Evolutionary conservation across 192 early-diverging fungal species (phyloP).

Genomic region (Linnemannia hyalina): DNA sequence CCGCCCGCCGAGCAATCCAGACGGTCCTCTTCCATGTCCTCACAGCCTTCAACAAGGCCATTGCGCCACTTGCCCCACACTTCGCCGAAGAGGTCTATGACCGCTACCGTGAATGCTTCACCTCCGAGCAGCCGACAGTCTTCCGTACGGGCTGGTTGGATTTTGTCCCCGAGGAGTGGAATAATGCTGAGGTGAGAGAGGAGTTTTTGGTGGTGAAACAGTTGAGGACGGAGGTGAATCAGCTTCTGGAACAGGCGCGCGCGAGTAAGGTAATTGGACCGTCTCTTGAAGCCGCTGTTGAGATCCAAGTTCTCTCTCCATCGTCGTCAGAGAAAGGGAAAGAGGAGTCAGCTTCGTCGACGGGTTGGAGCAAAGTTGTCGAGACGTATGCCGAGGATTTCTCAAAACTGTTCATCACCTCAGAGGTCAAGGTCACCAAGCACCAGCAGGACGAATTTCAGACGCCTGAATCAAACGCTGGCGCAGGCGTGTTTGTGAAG

Average conservation of each 20-base stretch:
- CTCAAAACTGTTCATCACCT: constrained; percentile 59
- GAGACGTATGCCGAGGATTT: constrained; percentile 22
- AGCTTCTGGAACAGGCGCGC: constrained; percentile 43
- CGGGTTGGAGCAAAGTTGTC: not conserved
- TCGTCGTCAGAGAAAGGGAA: not conserved
- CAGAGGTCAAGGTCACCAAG: constrained; percentile 47
- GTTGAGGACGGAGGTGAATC: constrained; percentile 35
- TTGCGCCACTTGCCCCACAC: constrained; percentile 46
- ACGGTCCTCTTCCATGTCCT: constrained; percentile 75
- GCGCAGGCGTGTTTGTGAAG: not conserved
- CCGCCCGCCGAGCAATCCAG: constrained; percentile 70
- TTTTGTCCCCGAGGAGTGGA: constrained; percentile 22
- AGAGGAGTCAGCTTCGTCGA: too few species aligned
- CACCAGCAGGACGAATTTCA: not conserved
- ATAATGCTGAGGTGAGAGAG: constrained; percentile 9
- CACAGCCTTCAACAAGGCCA: constrained; percentile 65
- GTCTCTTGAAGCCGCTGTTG: constrained; percentile 34
- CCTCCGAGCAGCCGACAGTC: constrained; percentile 9
- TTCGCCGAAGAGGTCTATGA: constrained; percentile 54
- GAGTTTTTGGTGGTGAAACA: constrained; percentile 39
- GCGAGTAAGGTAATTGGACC: constrained; percentile 31
- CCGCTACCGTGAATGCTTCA: constrained; percentile 30
- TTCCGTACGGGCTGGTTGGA: constrained; percentile 38
- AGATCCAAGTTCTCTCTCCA: constrained; percentile 15
- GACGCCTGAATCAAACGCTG: not conserved